Evolutionary conservation across 306 rosid genomes (phyloP), one percentile per base, ranked within the genome.

Genomic region (Arachis hypogaea): DNA sequence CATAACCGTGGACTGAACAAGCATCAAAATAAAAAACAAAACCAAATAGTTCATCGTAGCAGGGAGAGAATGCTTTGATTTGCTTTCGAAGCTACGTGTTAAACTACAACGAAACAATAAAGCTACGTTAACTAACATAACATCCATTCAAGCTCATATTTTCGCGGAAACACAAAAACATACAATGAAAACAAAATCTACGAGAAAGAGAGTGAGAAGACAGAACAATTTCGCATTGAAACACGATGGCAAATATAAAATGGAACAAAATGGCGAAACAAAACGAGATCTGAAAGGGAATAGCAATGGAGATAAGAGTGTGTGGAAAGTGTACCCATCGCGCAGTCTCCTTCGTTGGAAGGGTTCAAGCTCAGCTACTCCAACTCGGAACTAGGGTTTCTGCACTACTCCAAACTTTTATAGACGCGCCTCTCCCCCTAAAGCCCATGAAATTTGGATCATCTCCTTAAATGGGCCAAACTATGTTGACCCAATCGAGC

Each of bases 31-130:
- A 10, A 0, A 57, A 29, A 22, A 63, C 33, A 73, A 11, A 7
- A 12, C 2, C 44, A 73, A 63, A 41, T 61, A 1, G 14, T 36
- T 61, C 45, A 2, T 6, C 9, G 5, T n/a, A 3, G 11, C 43
- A 14, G 30, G 30, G 9, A 59, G 29, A 61, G 0, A 8, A 36
- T 2, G 46, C 0, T 1, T 6, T 38, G 50, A 33, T 33, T 33
- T 33, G 38, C 4, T 33, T 33, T 4, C 38, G 4, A 33, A 33
- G 4, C 38, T 33, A 33, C 38, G 38, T 4, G 38, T 33, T 33
- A 38, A 49, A 1, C 54, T 59, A 7, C 3, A 63, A 3, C 45
- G 6, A 10, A 66, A 56, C 60, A 76, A 85, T 83, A 89, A 86
- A 85, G 78, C 46, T 5, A 55, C 33, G 2, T 8, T 60, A 11